Evolutionary conservation across 352 stramenopile species (phyloP).

Genomic region (Phytophthora vignae): DNA sequence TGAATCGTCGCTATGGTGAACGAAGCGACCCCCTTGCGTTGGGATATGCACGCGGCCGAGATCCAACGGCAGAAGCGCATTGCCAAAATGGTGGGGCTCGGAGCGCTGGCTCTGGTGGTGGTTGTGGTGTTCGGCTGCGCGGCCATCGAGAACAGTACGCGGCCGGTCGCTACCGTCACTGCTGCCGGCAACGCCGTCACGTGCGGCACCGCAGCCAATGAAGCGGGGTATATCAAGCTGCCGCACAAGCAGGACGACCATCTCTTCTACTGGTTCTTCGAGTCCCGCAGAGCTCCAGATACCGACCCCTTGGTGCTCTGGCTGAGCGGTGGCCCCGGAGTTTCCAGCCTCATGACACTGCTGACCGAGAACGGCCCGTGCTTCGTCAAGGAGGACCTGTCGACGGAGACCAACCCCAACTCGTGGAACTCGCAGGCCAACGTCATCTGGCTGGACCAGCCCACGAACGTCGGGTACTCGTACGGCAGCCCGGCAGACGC

Average conservation of each 20-base stretch:
- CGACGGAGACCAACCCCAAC: slow-evolving; percentile 52
- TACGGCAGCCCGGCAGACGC: slow-evolving; percentile 45
- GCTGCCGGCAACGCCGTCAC: neutral
- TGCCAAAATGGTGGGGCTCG: slow-evolving; percentile 26
- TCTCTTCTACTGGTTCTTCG: slow-evolving; percentile 76
- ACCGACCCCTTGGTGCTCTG: slow-evolving; percentile 65
- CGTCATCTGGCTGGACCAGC: slow-evolving; percentile 75
- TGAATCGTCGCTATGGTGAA: slow-evolving; percentile 17
- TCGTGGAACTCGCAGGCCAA: slow-evolving; percentile 73
- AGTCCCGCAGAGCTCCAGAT: slow-evolving; percentile 46
- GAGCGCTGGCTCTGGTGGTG: slow-evolving; percentile 17
- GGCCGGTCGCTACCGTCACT: neutral
- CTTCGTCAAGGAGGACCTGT: slow-evolving; percentile 46
- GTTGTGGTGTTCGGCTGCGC: slow-evolving; percentile 24
- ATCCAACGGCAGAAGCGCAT: slow-evolving; percentile 24
- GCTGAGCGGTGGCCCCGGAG: slow-evolving; percentile 63
- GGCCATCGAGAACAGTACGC: slow-evolving; percentile 1
- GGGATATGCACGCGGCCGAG: neutral
- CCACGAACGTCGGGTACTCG: slow-evolving; percentile 67
- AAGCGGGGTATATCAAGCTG: slow-evolving; percentile 60
- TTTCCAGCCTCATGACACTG: slow-evolving; percentile 51
- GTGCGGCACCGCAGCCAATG: slow-evolving; percentile 43
- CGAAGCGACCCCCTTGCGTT: slow-evolving; percentile 31
- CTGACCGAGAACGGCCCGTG: slow-evolving; percentile 69
- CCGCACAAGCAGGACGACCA: slow-evolving; percentile 55